A percentile compares a stretch with the other conserved stretches of the same genome.
Conservation (phyloP, 306 rosid genomes). For the Glycine tomentella region DNA sequence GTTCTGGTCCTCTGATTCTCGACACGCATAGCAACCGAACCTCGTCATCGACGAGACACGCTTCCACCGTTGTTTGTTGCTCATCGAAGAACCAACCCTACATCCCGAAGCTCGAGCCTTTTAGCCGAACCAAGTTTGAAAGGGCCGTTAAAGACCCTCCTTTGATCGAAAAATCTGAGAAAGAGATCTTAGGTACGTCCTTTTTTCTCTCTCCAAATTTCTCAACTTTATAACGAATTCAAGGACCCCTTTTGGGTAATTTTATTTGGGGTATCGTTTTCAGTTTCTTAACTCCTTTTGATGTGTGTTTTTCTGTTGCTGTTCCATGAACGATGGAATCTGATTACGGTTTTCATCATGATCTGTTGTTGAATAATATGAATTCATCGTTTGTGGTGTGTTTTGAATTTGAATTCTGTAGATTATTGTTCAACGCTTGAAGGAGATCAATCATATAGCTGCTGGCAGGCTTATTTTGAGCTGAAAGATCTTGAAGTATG, state of each 20-base stretch:
- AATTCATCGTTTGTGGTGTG: conserved; percentile 4
- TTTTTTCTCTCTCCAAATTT: conserved; percentile 6
- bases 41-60: conserved; percentile 24
- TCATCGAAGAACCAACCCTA: conserved; percentile 63
- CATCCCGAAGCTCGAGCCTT: conserved; percentile 89
- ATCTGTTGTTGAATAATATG: neutral
- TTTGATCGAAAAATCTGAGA: conserved; percentile 75
- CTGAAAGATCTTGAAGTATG: conserved; percentile 84
- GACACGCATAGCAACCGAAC: conserved; percentile 43
- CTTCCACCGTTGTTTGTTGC: conserved; percentile 54
- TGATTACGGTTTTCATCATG: neutral
- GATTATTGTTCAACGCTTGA: conserved; percentile 88
- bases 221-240: neutral
- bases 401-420: conserved; percentile 14
- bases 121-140: conserved; percentile 73
- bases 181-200: conserved; percentile 64
- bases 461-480: conserved; percentile 95
- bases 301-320: neutral
- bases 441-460: conserved; percentile 85
- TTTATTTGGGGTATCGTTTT: neutral
- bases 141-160: conserved; percentile 76
- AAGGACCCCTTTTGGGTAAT: neutral
- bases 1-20: conserved; percentile 47
- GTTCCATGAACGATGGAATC: neutral
- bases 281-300: neutral